Evolutionary conservation across 225 moss, liverwort and hornwort species (phyloP).

Genomic region (Pleurozium schreberi): DNA sequence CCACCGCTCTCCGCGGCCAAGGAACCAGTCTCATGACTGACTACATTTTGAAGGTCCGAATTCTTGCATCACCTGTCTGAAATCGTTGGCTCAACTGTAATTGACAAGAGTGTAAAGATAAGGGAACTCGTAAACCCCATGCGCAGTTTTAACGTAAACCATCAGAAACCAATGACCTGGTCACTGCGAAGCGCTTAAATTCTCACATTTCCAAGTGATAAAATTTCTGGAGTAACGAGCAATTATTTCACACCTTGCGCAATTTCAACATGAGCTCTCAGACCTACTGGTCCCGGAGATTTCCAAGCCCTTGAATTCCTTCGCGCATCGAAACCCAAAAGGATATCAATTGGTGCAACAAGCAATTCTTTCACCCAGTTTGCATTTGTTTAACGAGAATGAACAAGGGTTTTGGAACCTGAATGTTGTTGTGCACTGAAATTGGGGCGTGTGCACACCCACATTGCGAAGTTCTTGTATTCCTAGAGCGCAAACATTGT

Average conservation of each 20-base stretch:
- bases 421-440: neutral
- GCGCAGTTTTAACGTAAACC: neutral
- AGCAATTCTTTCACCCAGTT: neutral
- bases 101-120: no score
- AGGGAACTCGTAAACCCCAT: neutral
- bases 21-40: constrained; percentile 45
- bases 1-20: constrained; percentile 37
- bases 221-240: neutral
- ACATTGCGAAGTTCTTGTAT: neutral
- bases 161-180: no score
- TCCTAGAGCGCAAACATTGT: neutral
- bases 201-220: neutral
- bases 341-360: neutral
- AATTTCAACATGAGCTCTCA: neutral
- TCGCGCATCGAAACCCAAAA: no score
- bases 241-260: neutral
- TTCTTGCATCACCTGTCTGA: neutral
- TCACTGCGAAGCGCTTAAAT: neutral
- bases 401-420: neutral
- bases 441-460: neutral
- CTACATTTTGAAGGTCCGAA: constrained; percentile 35
- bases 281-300: no score
- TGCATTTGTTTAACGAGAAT: neutral
- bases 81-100: neutral
- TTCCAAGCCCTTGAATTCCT: neutral